Base-by-base conservation (phyloP, 1,284 basidiomycete species). In the Leccinum solheimii region DNA sequence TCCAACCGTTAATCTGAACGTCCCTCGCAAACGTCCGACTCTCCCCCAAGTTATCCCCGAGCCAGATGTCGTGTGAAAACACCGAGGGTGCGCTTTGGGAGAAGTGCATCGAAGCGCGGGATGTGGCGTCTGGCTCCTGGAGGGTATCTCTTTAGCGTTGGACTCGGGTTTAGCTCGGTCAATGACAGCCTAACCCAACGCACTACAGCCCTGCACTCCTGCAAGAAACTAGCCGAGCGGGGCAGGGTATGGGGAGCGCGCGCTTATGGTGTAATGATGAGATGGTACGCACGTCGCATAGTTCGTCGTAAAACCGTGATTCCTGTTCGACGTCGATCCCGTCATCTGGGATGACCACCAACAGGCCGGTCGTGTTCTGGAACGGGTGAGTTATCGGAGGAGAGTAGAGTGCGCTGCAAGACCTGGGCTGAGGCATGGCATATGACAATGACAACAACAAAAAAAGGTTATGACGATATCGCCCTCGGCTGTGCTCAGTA, bases 1-100 rank as follows among this genome's bases (percentile, higher is more conserved):
- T 86, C 88, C 88, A 90, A 0, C 87, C 88, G 16, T 77, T 77
- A 36, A 90, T 86, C 53, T 79, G 77, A 3, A 90, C 86, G 65
- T 84, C 82, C 50, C 84, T 79, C 2, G 88, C 82, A 67, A 90
- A 90, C 1, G 79, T 76, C 0, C 68, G 67, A 56, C 81, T 83
- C 62, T 81, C 78, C 0, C 84, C 84, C 0, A 77, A 79, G 60
- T 83, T 83, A 63, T 89, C 86, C 0, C 79, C 83, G 8, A 90
- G 77, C 81, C 85, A 90, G 32, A 90, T 81, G 59, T 81, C 79
- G 26, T 79, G 79, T 1, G 86, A 88, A 68, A 86, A 85, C n/a
- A 88, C 73, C 0, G 86, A 87, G 7, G 83, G 81, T 21, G 84
- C 74, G n/a, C 74, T 76, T 13, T 71, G 74, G 0, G 77, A 73